phyloP scores from a whole-genome alignment of 2,329 filamentous ascomycete genomes.

The Lomentospora prolificans region DNA sequence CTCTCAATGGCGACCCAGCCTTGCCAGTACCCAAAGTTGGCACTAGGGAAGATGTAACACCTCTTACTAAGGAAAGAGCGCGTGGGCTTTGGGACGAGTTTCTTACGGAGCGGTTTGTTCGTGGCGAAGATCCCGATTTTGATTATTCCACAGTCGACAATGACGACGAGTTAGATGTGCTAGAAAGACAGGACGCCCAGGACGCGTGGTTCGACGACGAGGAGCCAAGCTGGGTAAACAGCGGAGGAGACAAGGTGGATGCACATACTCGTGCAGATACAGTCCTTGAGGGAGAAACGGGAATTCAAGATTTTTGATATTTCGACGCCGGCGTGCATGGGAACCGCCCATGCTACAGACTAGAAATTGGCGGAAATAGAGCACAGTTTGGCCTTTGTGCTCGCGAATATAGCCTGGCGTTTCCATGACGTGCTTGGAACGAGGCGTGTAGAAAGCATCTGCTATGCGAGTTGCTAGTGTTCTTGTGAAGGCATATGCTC shows the following conservation, averaged over 20 bases:
- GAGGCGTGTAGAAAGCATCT: too few species aligned
- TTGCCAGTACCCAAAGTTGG: background rate
- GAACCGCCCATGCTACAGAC: background rate
- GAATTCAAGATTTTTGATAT: slow-evolving; percentile 59
- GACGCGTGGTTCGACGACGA: slow-evolving; percentile 76
- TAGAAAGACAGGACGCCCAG: slow-evolving; percentile 50
- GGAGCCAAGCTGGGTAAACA: slow-evolving; percentile 55
- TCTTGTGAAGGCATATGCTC: too few species aligned
- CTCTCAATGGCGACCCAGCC: background rate
- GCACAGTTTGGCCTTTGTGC: too few species aligned
- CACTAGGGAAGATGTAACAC: background rate
- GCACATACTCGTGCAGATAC: background rate
- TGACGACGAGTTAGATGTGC: slow-evolving; percentile 60
- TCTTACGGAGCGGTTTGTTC: slow-evolving; percentile 64
- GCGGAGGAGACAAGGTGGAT: slow-evolving; percentile 19
- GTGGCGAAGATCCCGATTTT: slow-evolving; percentile 67
- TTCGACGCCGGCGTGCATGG: background rate
- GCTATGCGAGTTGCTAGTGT: too few species aligned
- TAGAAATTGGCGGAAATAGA: background rate
- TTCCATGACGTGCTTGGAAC: too few species aligned
- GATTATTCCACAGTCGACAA: slow-evolving; percentile 64
- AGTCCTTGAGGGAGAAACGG: slow-evolving; percentile 48
- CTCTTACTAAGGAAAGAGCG: slow-evolving; percentile 51
- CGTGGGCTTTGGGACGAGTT: slow-evolving; percentile 59
- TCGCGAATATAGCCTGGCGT: too few species aligned